Conservation (phyloP, 805 yeast species). For the Jamesozyma rosinii region DNA sequence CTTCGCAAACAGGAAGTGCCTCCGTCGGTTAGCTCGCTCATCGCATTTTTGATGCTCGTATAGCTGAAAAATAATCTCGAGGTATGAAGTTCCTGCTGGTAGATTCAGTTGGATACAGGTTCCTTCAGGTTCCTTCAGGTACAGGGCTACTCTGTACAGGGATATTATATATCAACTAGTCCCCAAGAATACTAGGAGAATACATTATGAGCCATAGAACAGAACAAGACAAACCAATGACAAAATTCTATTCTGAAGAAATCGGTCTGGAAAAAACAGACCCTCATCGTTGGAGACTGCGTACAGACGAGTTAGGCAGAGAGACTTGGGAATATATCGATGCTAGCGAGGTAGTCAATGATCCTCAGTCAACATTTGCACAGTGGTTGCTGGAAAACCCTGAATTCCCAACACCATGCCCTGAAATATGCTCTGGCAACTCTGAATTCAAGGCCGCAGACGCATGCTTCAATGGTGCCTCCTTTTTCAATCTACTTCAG, state of each 20-base stretch:
- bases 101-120: no score
- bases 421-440: slow-evolving; percentile 22
- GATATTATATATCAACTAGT: no score
- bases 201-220: no score
- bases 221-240: neutral
- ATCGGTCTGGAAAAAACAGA: slow-evolving; percentile 65
- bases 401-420: slow-evolving; percentile 32
- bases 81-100: no score
- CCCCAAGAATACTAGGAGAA: no score
- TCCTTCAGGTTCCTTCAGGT: no score
- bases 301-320: slow-evolving; percentile 61
- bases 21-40: no score
- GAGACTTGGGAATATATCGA: slow-evolving; percentile 69
- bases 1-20: no score
- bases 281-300: slow-evolving; percentile 61
- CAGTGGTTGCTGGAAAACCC: slow-evolving; percentile 45
- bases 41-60: no score
- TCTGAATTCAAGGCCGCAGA: slow-evolving; percentile 38
- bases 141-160: no score
- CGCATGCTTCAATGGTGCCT: slow-evolving; percentile 66
- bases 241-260: slow-evolving; percentile 51
- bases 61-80: no score
- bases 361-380: slow-evolving; percentile 47
- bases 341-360: slow-evolving; percentile 31
- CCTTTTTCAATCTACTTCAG: slow-evolving; percentile 61